Evolutionary conservation across 2,329 filamentous ascomycete species (phyloP).

Genomic region (Graphilbum sp.): DNA sequence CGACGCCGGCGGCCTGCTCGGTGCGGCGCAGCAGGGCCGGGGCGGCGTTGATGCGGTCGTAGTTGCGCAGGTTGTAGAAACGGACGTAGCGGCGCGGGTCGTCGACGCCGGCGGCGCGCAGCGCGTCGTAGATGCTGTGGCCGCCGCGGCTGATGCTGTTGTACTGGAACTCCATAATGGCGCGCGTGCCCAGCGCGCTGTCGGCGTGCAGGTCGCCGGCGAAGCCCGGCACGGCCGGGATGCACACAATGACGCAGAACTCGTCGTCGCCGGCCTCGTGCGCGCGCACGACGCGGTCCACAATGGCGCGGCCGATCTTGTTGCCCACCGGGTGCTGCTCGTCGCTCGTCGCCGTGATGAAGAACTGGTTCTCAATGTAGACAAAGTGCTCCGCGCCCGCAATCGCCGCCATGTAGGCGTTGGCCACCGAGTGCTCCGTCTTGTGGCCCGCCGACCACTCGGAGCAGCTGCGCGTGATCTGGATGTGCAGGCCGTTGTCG

Average conservation of each 20-base stretch:
- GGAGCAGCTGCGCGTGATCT: conserved; percentile 32
- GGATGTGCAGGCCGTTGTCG: conserved; percentile 23
- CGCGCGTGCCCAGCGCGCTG: conserved; percentile 57
- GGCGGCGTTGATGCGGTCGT: conserved; percentile 65
- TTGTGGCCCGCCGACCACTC: conserved; percentile 35
- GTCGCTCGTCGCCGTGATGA: conserved; percentile 65
- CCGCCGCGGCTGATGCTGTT: conserved; percentile 62
- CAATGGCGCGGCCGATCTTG: conserved; percentile 63
- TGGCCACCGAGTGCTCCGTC: conserved; percentile 63
- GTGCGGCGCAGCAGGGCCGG: conserved; percentile 38
- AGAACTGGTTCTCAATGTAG: conserved; percentile 79
- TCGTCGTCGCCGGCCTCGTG: conserved; percentile 46
- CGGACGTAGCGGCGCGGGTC: conserved; percentile 58
- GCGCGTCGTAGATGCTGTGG: conserved; percentile 58
- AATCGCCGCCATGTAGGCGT: conserved; percentile 65
- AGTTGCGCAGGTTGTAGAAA: conserved; percentile 75
- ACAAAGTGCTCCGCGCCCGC: conserved; percentile 53
- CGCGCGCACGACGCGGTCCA: conserved; percentile 59
- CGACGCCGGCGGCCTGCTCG: conserved; percentile 47
- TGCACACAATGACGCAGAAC: conserved; percentile 62
- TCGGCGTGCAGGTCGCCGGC: conserved; percentile 63
- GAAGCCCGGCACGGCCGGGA: conserved; percentile 69
- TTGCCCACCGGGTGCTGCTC: conserved; percentile 59
- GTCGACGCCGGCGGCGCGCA: conserved; percentile 45
- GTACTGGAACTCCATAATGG: conserved; percentile 84